These are phyloP conservation scores for Suillus placidus DNA, from an alignment of 768 basidiomycete species.

Conservation along the genomic window DNA sequence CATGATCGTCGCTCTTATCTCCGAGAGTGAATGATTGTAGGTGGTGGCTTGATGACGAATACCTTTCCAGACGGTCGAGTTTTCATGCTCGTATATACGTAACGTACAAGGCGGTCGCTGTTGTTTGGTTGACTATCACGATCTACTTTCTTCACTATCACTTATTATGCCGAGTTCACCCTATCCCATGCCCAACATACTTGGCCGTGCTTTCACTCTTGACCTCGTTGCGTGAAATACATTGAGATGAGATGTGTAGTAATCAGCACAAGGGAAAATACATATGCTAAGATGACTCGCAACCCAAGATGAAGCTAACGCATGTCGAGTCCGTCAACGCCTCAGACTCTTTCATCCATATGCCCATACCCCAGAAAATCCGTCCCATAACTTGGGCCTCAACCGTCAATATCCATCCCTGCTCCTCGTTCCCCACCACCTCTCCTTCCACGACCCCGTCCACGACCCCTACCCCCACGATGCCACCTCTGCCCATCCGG, in stretches of 20 bases:
- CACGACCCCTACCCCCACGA: conserved; percentile 29
- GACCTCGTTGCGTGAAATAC: not conserved
- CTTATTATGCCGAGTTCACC: not conserved
- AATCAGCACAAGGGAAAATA: conserved; percentile 1
- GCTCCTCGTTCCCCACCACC: conserved; percentile 14
- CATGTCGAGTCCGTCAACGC: not conserved
- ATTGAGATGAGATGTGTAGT: not conserved
- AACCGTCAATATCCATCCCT: conserved; percentile 35
- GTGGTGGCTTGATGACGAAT: not conserved
- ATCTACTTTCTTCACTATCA: conserved; percentile 6
- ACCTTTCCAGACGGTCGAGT: not conserved
- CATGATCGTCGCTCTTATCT: conserved; percentile 87
- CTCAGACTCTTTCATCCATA: not conserved
- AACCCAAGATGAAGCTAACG: not conserved
- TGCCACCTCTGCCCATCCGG: conserved; percentile 29
- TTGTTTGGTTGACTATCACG: conserved; percentile 6
- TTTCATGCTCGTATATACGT: not conserved
- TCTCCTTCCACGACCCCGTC: conserved; percentile 25
- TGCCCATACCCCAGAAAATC: not conserved
- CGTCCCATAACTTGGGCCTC: conserved; percentile 2
- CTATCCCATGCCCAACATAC: not conserved
- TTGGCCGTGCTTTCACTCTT: not conserved
- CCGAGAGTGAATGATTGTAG: conserved; percentile 60
- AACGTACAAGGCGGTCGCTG: not conserved
- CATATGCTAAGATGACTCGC: conserved; percentile 5